phyloP scores from a whole-genome alignment of 2,329 filamentous ascomycete species.

The Orbilia blumenaviensis region DNA sequence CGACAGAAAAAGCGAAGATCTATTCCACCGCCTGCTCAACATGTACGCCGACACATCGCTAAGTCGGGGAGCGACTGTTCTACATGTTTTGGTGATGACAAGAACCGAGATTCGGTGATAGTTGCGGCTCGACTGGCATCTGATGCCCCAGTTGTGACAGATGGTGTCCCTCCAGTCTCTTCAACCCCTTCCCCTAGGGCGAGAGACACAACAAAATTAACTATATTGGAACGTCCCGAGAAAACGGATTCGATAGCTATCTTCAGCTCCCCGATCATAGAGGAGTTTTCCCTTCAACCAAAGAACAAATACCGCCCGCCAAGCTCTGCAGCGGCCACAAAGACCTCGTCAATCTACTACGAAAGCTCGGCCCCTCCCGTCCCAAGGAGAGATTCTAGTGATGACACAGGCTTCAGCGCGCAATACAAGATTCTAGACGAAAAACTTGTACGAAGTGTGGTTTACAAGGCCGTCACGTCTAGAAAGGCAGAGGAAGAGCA shows the following conservation, averaged over 20 bases:
- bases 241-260: slow-evolving; percentile 36
- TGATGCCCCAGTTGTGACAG: slow-evolving; percentile 1
- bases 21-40: slow-evolving; percentile 22
- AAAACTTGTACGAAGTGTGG: slow-evolving; percentile 41
- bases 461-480: slow-evolving; percentile 38
- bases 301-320: slow-evolving; percentile 41
- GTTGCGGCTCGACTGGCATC: slow-evolving; percentile 19
- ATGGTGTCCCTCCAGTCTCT: background rate
- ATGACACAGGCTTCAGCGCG: slow-evolving; percentile 44
- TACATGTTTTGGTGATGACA: slow-evolving; percentile 49
- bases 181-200: slow-evolving; percentile 9
- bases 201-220: background rate
- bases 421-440: slow-evolving; percentile 52
- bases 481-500: slow-evolving; percentile 41
- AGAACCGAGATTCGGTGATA: slow-evolving; percentile 41
- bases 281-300: slow-evolving; percentile 48
- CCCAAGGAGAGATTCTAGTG: slow-evolving; percentile 21
- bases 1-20: slow-evolving; percentile 45
- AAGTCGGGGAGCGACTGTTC: slow-evolving; percentile 48
- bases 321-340: slow-evolving; percentile 47
- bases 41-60: slow-evolving; percentile 44
- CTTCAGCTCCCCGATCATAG: slow-evolving; percentile 45
- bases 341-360: slow-evolving; percentile 44
- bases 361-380: slow-evolving; percentile 39
- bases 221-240: slow-evolving; percentile 9